Conservation (phyloP, 2,329 filamentous ascomycete genomes). For the Akanthomyces uredinophilus region DNA sequence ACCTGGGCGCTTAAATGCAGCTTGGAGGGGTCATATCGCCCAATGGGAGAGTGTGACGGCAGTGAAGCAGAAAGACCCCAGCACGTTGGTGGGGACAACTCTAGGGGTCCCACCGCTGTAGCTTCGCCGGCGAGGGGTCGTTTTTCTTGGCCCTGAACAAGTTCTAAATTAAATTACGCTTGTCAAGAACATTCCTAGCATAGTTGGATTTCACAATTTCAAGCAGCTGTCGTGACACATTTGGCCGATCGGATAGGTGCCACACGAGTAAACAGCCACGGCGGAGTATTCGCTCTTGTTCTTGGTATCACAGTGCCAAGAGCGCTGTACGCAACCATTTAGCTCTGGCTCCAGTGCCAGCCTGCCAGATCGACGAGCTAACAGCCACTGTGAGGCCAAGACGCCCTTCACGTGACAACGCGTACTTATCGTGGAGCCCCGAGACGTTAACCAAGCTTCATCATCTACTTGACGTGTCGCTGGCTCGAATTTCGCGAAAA, state of each 20-base stretch:
- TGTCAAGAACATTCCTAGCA: too few relatives aligned
- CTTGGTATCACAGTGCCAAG: too few relatives aligned
- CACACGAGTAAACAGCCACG: too few relatives aligned
- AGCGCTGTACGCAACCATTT: too few relatives aligned
- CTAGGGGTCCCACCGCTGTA: neutral
- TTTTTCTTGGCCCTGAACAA: neutral
- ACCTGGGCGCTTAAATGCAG: conserved; percentile 28
- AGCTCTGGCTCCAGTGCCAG: neutral
- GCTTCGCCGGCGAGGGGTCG: too few relatives aligned
- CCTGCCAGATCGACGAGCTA: neutral
- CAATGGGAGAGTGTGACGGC: conserved; percentile 15
- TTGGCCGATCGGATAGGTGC: too few relatives aligned
- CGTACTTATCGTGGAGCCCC: conserved; percentile 8
- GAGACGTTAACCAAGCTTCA: neutral
- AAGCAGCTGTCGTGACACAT: too few relatives aligned
- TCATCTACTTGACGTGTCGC: conserved; percentile 1
- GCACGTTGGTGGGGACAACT: neutral
- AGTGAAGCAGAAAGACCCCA: neutral
- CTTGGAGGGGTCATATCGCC: conserved; percentile 11
- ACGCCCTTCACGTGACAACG: conserved; percentile 11
- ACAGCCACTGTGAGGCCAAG: too few relatives aligned
- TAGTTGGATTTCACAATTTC: too few relatives aligned
- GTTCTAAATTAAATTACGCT: neutral
- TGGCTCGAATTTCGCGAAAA: neutral
- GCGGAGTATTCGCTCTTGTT: too few relatives aligned